Conservation (phyloP, 179 eudicot genomes). For the Camellia oleifera region DNA sequence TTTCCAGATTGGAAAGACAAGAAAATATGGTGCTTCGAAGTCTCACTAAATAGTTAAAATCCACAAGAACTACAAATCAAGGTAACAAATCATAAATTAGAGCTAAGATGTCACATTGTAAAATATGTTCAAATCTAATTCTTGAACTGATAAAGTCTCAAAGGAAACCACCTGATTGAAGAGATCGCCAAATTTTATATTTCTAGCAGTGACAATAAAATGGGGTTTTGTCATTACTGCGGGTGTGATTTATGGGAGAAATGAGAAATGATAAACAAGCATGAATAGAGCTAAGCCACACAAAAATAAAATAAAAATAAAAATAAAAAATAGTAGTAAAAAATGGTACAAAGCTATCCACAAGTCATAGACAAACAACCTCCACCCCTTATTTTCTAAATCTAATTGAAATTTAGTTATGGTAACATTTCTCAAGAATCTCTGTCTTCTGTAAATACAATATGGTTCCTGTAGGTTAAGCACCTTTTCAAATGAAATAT, state of each 20-base stretch:
- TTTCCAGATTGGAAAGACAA: not conserved
- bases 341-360: no score
- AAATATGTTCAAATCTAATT: not conserved
- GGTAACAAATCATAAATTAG: not conserved
- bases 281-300: no score
- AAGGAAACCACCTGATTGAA: not conserved
- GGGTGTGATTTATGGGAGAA: no score
- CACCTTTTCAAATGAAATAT: not conserved
- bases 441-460: not conserved
- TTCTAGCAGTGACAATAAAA: no score
- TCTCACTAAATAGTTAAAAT: not conserved
- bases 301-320: no score
- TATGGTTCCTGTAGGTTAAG: not conserved
- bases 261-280: no score
- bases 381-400: not conserved
- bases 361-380: no score
- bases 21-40: not conserved
- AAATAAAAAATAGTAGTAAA: no score
- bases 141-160: not conserved
- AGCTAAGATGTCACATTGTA: not conserved
- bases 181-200: not conserved
- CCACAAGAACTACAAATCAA: not conserved
- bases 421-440: not conserved
- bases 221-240: no score
- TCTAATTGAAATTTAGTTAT: not conserved